Evolutionary conservation across 2,329 filamentous ascomycete species (phyloP).

Genomic region (Orbilia blumenaviensis): DNA sequence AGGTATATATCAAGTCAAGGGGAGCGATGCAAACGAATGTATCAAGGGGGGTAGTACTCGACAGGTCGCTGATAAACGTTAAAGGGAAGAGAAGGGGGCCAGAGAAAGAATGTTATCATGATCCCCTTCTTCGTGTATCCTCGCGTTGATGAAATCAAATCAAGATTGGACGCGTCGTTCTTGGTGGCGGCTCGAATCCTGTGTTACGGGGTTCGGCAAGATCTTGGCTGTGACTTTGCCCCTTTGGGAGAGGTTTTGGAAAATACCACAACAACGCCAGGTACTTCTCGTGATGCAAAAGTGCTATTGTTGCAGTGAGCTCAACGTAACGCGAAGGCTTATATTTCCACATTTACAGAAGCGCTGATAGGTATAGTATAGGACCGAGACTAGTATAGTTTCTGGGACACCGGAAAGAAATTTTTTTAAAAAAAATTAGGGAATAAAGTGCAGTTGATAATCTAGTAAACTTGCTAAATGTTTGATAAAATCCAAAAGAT

Average conservation of each 20-base stretch:
- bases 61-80: not conserved
- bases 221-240: constrained; percentile 10
- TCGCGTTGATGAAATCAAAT: constrained; percentile 20
- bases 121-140: constrained; percentile 20
- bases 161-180: constrained; percentile 15
- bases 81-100: not conserved
- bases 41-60: constrained; percentile 32
- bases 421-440: no score
- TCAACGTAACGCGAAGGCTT: no score
- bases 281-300: not conserved
- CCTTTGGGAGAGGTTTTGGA: not conserved
- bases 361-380: no score
- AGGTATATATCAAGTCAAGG: not conserved
- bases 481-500: no score
- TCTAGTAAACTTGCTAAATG: not conserved
- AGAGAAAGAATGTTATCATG: constrained; percentile 15
- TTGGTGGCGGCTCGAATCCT: constrained; percentile 12
- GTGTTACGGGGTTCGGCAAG: constrained; percentile 19
- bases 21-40: not conserved
- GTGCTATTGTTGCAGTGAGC: no score
- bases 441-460: not conserved
- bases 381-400: no score
- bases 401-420: no score
- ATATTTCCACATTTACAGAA: no score
- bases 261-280: not conserved